Conservation (phyloP, 768 basidiomycete species). For the Boletus vermiculosoides region DNA sequence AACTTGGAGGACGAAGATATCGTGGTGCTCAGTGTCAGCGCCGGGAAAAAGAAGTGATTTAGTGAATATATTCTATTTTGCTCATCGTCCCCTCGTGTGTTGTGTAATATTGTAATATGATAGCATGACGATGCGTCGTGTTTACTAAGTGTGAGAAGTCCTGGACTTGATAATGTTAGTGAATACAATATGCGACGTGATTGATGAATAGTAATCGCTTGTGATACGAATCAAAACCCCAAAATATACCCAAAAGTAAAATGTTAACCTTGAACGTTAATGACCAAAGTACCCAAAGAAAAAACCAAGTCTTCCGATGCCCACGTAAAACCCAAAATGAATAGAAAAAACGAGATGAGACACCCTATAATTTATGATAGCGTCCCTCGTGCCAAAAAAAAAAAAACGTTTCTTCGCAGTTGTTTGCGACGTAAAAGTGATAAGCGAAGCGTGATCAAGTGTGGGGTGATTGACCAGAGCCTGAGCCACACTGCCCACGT, state of each 20-base stretch:
- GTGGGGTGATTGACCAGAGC: slow-evolving; percentile 16
- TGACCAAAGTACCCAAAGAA: background rate
- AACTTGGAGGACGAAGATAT: slow-evolving; percentile 92
- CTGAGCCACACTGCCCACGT: slow-evolving; percentile 9
- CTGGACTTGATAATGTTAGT: slow-evolving; percentile 18
- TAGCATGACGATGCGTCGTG: slow-evolving; percentile 14
- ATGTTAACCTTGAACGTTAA: background rate
- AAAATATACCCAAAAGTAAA: slow-evolving; percentile 10
- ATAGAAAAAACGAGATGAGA: slow-evolving; percentile 6
- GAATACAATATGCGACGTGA: slow-evolving; percentile 19
- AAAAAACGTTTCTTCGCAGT: slow-evolving; percentile 21
- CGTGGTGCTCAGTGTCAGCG: slow-evolving; percentile 73
- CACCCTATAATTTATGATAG: background rate
- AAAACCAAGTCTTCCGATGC: slow-evolving; percentile 7
- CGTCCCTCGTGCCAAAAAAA: slow-evolving; percentile 27
- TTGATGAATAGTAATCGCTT: slow-evolving; percentile 11
- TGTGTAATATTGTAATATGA: slow-evolving; percentile 8
- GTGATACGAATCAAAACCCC: slow-evolving; percentile 4
- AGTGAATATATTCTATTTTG: background rate
- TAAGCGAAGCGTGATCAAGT: slow-evolving; percentile 11
- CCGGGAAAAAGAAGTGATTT: slow-evolving; percentile 66
- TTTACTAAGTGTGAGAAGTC: slow-evolving; percentile 5
- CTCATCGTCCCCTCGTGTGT: slow-evolving; percentile 6
- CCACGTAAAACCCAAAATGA: slow-evolving; percentile 22
- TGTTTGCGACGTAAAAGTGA: slow-evolving; percentile 24